Percentiles rank a stretch among this genome's conserved stretches.
Conservation (phyloP, 768 basidiomycete species). For the Suillus alpinus region DNA sequence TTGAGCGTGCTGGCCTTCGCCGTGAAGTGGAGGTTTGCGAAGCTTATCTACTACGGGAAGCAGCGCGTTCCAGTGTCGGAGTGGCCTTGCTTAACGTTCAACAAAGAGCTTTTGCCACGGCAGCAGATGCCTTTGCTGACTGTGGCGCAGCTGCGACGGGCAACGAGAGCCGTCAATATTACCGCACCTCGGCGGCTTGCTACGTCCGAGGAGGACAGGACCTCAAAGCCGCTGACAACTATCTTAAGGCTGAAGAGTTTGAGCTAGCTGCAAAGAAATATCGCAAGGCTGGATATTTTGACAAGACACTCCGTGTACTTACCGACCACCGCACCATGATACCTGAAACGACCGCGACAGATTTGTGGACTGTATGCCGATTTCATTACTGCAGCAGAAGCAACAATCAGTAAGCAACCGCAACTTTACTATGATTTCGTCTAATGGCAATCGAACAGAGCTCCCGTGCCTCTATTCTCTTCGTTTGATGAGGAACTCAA, state of each 20-base stretch:
- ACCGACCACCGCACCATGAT: slow-evolving; percentile 32
- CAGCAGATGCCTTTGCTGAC: slow-evolving; percentile 48
- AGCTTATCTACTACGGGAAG: slow-evolving; percentile 53
- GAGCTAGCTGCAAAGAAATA: slow-evolving; percentile 43
- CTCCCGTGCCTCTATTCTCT: slow-evolving; percentile 47
- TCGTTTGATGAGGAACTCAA: slow-evolving; percentile 51
- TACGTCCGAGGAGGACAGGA: slow-evolving; percentile 40
- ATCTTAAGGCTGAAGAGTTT: slow-evolving; percentile 41
- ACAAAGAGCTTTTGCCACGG: slow-evolving; percentile 38
- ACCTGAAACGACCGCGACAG: slow-evolving; percentile 24
- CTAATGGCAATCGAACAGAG: slow-evolving; percentile 31
- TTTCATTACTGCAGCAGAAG: slow-evolving; percentile 41
- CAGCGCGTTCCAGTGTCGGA: slow-evolving; percentile 37
- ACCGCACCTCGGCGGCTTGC: slow-evolving; percentile 45
- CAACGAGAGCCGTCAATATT: slow-evolving; percentile 36
- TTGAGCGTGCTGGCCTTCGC: slow-evolving; percentile 41
- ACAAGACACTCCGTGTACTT: slow-evolving; percentile 50
- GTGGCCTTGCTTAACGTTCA: slow-evolving; percentile 23
- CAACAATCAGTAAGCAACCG: slow-evolving; percentile 24
- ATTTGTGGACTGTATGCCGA: slow-evolving; percentile 43
- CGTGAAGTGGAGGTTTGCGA: slow-evolving; percentile 47
- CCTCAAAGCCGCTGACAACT: slow-evolving; percentile 43
- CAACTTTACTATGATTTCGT: background rate
- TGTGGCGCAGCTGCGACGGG: slow-evolving; percentile 36
- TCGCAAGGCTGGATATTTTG: slow-evolving; percentile 48